Conservation (phyloP, 306 rosid genomes). For the Erythrophleum fordii region DNA sequence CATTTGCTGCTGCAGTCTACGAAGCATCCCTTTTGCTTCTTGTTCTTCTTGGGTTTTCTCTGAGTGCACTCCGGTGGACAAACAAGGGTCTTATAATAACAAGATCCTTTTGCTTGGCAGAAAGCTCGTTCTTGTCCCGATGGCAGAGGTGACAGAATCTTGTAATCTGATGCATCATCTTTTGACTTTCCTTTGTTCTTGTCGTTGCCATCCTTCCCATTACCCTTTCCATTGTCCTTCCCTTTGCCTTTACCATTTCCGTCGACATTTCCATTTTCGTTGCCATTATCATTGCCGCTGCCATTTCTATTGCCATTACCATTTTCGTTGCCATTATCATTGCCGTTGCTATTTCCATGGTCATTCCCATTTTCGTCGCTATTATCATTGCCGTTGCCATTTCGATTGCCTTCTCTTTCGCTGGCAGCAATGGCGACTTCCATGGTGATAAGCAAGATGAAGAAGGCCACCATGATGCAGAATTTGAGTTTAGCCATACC, state of each 20-base stretch:
- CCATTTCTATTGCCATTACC: constrained; percentile 9
- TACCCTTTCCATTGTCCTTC: not conserved
- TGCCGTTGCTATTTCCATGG: not conserved
- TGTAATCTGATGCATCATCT: constrained; percentile 43
- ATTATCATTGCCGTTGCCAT: not conserved
- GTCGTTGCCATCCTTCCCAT: not conserved
- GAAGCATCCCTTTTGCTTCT: constrained; percentile 70
- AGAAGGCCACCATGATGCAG: constrained; percentile 43
- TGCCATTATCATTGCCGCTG: not conserved
- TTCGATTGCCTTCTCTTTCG: not conserved
- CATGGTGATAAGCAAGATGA: constrained; percentile 47
- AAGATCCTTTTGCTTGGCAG: constrained; percentile 49
- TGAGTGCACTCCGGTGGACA: constrained; percentile 63
- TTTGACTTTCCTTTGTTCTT: not conserved
- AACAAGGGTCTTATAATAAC: constrained; percentile 52
- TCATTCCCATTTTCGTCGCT: not conserved
- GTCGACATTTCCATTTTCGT: not conserved
- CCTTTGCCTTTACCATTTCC: constrained; percentile 8
- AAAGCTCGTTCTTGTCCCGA: constrained; percentile 62
- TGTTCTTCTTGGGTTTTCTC: constrained; percentile 80
- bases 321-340: not conserved
- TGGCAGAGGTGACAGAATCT: constrained; percentile 33
- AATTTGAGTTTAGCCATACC: constrained; percentile 53
- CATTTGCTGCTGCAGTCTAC: constrained; percentile 72
- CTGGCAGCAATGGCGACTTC: constrained; percentile 48